Percentiles rank a stretch among this genome's conserved stretches.
Evolutionary conservation across 169 alveolate genomes (phyloP).

Genomic region (Plasmodium knowlesi): DNA sequence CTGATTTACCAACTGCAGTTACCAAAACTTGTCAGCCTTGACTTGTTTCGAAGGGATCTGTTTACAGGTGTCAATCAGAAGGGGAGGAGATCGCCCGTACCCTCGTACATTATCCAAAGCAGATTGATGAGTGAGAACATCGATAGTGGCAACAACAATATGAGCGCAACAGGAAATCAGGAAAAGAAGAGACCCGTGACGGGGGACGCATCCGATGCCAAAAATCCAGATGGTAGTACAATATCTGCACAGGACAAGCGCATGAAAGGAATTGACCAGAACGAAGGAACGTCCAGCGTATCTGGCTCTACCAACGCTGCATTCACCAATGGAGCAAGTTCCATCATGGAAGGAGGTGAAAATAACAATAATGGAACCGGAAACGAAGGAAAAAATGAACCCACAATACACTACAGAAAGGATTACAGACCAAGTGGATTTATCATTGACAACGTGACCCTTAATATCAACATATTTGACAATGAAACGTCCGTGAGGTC

Average conservation of each 20-base stretch:
- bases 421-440: constrained; percentile 90
- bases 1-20: neutral
- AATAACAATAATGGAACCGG: neutral
- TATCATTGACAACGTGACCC: constrained; percentile 82
- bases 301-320: neutral
- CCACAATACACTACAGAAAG: constrained; percentile 84
- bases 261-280: neutral
- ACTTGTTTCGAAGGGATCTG: constrained; percentile 21
- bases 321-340: neutral
- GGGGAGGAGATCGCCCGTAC: neutral
- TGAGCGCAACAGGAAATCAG: neutral
- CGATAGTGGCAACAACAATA: neutral
- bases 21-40: constrained; percentile 17
- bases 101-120: constrained; percentile 33
- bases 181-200: constrained; percentile 11
- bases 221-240: neutral
- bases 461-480: constrained; percentile 85
- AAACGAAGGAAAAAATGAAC: constrained; percentile 67
- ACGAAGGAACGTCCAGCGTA: neutral
- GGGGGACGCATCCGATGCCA: neutral
- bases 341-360: neutral
- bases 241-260: neutral
- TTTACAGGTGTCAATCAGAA: neutral
- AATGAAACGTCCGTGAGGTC: constrained; percentile 83
- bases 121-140: constrained; percentile 56